Percentiles rank a stretch among this genome's conserved stretches.
These are phyloP conservation scores for Pyrenochaeta sp. DNA, from an alignment of 2,329 filamentous ascomycete species.

Conservation along the genomic window DNA sequence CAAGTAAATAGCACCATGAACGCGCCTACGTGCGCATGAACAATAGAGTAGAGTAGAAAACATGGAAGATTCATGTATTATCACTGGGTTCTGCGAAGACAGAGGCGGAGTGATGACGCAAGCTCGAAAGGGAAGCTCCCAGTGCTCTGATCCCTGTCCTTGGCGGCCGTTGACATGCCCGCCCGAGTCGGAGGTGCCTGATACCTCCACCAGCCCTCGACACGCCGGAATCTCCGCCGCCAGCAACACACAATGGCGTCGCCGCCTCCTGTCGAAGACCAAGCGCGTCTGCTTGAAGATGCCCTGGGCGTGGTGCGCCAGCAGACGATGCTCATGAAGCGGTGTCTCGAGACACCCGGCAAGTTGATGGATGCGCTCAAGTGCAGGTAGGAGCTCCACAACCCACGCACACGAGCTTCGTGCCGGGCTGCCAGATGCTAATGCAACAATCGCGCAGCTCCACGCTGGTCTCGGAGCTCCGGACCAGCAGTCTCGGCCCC, in stretches of 20 bases:
- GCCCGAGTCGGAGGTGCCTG: conserved; percentile 29
- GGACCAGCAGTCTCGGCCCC: conserved; percentile 94
- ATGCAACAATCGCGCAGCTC: conserved; percentile 66
- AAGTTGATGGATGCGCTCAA: conserved; percentile 99
- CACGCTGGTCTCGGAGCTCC: conserved; percentile 96
- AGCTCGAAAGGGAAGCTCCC: conserved; percentile 27
- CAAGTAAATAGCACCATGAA: conserved; percentile 4
- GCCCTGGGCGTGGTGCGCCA: conserved; percentile 94
- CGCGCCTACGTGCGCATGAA: conserved; percentile 2
- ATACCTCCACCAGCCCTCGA: conserved; percentile 34
- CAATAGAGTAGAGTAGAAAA: conserved; percentile 5
- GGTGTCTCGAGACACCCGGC: conserved; percentile 93
- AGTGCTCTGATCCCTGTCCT: conserved; percentile 29
- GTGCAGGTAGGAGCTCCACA: conserved; percentile 82
- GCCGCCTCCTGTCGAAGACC: conserved; percentile 60
- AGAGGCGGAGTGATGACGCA: conserved; percentile 33
- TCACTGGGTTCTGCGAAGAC: background rate
- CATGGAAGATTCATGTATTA: background rate
- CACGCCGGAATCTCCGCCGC: conserved; percentile 33
- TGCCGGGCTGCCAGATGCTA: too few relatives aligned
- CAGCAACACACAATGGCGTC: conserved; percentile 51
- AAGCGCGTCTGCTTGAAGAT: conserved; percentile 94
- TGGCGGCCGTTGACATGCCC: conserved; percentile 34
- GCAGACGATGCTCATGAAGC: conserved; percentile 96
- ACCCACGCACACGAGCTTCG: too few relatives aligned